Base-by-base conservation (phyloP, 108 stramenopile species). In the Cyclotella choctawhatcheeana region DNA sequence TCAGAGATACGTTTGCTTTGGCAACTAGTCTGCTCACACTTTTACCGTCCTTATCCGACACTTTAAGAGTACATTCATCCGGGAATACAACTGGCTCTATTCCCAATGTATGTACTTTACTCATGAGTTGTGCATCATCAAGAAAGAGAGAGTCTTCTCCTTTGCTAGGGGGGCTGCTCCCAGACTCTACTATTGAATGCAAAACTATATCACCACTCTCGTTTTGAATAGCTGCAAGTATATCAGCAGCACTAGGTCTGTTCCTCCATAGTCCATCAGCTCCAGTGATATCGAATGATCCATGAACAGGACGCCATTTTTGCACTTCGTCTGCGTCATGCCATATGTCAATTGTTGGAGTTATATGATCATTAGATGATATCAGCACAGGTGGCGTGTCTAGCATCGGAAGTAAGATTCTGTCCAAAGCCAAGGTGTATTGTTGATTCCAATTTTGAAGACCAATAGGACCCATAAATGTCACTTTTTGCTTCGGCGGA, bases 1-100 rank as follows among this genome's bases (percentile, higher is more conserved):
- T n/a, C n/a, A n/a, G n/a, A n/a, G n/a, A n/a, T n/a, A n/a, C n/a
- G n/a, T 64, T n/a, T 18, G 10, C n/a, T 24, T 67, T 68, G 3
- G 44, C 47, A 40, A 71, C 30, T 58, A 70, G 12, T 27, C 27
- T 14, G 1, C 10, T 29, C 53, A 72, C 35, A 33, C 59, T 44
- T 17, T 22, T 21, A 20, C 66, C 62, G 43, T 86, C 74, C 17
- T 47, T 72, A 2, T 56, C 6, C 8, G 78, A 68, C 0, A 83
- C 66, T 31, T 48, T 61, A 33, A 35, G 50, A 4, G 64, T 62
- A 20, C 5, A 45, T 1, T 58, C 79, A 22, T 87, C 69, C 21
- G 76, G 69, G 56, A 87, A 87, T 27, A 71, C 77, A n/a, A 88
- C 54, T 16, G 87, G 87, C 35, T 88, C 87, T 6, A 85, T 67